Base-by-base conservation (phyloP, 331 rosid genomes). In the Spiraea crenata region DNA sequence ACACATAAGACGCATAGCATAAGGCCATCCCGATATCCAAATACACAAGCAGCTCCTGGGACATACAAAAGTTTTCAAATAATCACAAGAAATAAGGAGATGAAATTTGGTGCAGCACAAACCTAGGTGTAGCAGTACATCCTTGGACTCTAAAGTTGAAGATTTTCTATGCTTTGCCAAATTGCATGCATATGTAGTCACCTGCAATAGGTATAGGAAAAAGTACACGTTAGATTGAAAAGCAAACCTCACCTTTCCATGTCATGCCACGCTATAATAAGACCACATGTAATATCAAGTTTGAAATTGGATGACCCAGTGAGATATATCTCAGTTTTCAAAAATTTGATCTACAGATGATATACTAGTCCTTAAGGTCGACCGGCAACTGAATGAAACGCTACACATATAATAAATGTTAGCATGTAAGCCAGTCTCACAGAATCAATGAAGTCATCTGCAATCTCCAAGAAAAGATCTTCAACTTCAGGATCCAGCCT, bases 121-220 rank as follows among this genome's bases (percentile, higher is more conserved):
- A 95, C 99, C 99, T 83, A 95, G 79, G 80, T 95, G 98, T 31
- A 95, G 87, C 88, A 91, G 78, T 63, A 95, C 73, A 88, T 95
- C 99, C 84, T 91, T 95, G 82, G 96, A 85, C 85, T 95, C 99
- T 71, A 95, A 76, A 65, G 90, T 89, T 63, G 98, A 81, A 52
- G 99, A 91, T 74, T 95, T 95, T 73, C 99, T 86, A 78, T 95
- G 99, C 83, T 95, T 95, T 20, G 99, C 98, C 89, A 95, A 83
- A 81, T 75, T 73, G 85, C 99, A 91, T 15, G 96, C 86, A 64
- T 86, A 90, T 70, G 99, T 63, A 47, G 96, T 91, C 64, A 84
- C 80, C 99, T 95, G 89, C 77, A 54, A 76, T 31, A 70, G 69
- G 77, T 40, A 70, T 61, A 60, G 31, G 44, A 65, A 10, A 54